phyloP scores from a whole-genome alignment of 768 basidiomycete species.

The Trametes cinnabarina region DNA sequence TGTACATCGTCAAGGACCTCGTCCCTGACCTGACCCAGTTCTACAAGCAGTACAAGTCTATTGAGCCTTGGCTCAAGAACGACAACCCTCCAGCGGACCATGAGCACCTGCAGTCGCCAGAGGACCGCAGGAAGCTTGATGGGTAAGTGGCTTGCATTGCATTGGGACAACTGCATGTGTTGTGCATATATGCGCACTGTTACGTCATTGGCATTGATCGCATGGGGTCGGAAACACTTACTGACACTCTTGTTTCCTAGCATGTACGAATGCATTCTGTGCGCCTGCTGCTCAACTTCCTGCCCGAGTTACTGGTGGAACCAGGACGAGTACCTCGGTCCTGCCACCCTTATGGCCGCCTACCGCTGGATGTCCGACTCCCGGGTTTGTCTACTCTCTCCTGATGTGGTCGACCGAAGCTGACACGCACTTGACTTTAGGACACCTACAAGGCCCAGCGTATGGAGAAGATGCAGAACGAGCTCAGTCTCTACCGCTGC shows the following conservation, averaged over 20 bases:
- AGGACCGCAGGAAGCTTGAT: constrained; percentile 92
- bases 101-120: constrained; percentile 87
- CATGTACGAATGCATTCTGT: constrained; percentile 96
- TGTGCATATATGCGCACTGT: constrained; percentile 25
- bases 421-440: constrained; percentile 33
- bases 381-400: constrained; percentile 53
- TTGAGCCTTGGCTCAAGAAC: constrained; percentile 95
- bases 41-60: constrained; percentile 99
- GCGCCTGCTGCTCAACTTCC: constrained; percentile 95
- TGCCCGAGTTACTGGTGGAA: constrained; percentile 99
- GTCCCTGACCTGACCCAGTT: constrained; percentile 89
- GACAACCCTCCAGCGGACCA: constrained; percentile 82
- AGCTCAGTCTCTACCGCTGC: constrained; percentile 94
- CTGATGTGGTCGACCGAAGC: not conserved
- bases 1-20: constrained; percentile 99
- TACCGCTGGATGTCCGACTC: constrained; percentile 99
- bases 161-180: not conserved
- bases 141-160: constrained; percentile 31
- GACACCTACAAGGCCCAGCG: constrained; percentile 77
- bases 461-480: constrained; percentile 92
- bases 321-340: constrained; percentile 96
- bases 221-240: not conserved
- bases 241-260: constrained; percentile 45
- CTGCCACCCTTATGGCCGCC: constrained; percentile 94
- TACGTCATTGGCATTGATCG: constrained; percentile 11